Evolutionary conservation across 1,284 basidiomycete species (phyloP).

Genomic region (Microbotryum saponariae): DNA sequence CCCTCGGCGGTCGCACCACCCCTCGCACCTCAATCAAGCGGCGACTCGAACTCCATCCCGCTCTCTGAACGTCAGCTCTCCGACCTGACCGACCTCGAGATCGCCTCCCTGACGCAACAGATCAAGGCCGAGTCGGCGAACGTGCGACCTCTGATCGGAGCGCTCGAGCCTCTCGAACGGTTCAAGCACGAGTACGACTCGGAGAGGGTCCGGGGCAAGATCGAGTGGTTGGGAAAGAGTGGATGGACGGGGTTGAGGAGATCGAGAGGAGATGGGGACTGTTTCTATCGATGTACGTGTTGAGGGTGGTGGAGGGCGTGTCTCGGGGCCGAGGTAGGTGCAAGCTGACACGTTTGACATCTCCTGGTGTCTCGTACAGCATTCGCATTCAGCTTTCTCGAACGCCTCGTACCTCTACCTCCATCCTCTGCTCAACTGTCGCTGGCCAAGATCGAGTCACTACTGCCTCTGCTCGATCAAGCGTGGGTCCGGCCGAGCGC

Average conservation of each 20-base stretch:
- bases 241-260: conserved; percentile 60
- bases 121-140: conserved; percentile 14
- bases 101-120: conserved; percentile 16
- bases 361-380: conserved; percentile 43
- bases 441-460: conserved; percentile 51
- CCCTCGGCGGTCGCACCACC: too few species aligned
- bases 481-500: conserved; percentile 29
- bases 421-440: conserved; percentile 50
- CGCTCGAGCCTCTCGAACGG: conserved; percentile 40
- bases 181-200: conserved; percentile 55
- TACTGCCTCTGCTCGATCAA: conserved; percentile 50
- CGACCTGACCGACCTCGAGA: conserved; percentile 27
- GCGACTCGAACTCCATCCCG: too few species aligned
- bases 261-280: conserved; percentile 64
- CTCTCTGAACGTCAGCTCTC: not conserved
- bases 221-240: conserved; percentile 53
- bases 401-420: conserved; percentile 50
- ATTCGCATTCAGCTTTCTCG: conserved; percentile 59
- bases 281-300: conserved; percentile 64
- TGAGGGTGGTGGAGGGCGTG: not conserved
- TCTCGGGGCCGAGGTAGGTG: not conserved
- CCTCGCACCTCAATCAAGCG: too few species aligned
- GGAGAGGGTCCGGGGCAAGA: conserved; percentile 54
- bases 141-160: conserved; percentile 39
- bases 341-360: conserved; percentile 2